Evolutionary conservation across 257 asterid species (phyloP).

Genomic region (Forsythia suspensa): DNA sequence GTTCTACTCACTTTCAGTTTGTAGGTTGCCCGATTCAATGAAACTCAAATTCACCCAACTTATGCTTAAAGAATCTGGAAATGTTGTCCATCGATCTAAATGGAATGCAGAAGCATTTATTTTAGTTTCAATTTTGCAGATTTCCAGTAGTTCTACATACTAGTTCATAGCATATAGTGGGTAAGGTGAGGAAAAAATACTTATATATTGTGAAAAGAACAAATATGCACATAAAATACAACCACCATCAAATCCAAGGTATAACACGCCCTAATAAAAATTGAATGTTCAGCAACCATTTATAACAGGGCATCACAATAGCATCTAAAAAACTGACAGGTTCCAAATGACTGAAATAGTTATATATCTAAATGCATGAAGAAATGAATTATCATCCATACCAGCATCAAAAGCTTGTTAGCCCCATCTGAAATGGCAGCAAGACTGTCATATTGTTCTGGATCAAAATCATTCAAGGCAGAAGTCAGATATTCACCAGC

Average conservation of each 20-base stretch:
- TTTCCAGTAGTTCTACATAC: conserved; percentile 5
- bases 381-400: conserved; percentile 28
- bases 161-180: neutral
- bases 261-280: conserved; percentile 10
- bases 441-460: conserved; percentile 91
- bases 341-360: conserved; percentile 10
- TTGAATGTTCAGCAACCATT: neutral
- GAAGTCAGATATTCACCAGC: conserved; percentile 99
- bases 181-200: conserved; percentile 1
- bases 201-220: neutral
- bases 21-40: conserved; percentile 1
- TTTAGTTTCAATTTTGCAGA: neutral
- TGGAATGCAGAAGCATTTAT: conserved; percentile 9
- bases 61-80: conserved; percentile 9
- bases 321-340: conserved; percentile 15
- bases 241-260: neutral
- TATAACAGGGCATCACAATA: conserved; percentile 7
- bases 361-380: conserved; percentile 19
- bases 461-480: conserved; percentile 93
- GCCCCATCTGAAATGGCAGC: conserved; percentile 99
- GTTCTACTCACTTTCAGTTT: neutral
- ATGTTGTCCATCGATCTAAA: neutral
- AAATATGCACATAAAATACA: neutral
- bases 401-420: conserved; percentile 99
- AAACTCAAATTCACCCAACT: conserved; percentile 1